Percentiles rank a stretch among this genome's conserved stretches.
Conservation (phyloP, 2,329 filamentous ascomycete genomes). For the Aplosporella prunicola region DNA sequence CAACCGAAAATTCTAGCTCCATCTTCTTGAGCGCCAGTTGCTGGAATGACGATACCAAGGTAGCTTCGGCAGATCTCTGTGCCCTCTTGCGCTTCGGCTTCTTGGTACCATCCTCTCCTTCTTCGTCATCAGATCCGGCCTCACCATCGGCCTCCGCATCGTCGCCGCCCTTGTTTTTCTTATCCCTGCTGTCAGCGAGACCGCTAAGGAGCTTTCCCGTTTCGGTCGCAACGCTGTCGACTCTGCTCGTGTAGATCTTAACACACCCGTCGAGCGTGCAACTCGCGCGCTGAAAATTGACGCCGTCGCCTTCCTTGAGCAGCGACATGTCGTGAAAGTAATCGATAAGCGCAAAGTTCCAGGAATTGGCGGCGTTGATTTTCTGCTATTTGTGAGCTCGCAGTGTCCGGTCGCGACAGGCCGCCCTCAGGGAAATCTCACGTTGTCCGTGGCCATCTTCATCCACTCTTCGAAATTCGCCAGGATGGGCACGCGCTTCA, state of each 20-base stretch:
- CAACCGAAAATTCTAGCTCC: conserved; percentile 90
- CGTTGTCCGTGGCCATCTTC: conserved; percentile 99
- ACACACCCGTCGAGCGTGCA: conserved; percentile 96
- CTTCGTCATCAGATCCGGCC: conserved; percentile 58
- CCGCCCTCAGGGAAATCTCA: conserved; percentile 14
- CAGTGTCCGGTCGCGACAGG: background rate
- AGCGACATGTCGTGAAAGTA: conserved; percentile 99
- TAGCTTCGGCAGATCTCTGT: conserved; percentile 82
- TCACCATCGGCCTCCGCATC: conserved; percentile 28
- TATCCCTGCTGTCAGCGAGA: conserved; percentile 72
- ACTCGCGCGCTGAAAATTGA: conserved; percentile 98
- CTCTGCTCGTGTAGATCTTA: conserved; percentile 97
- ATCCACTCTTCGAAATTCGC: conserved; percentile 99
- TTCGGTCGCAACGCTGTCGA: conserved; percentile 96
- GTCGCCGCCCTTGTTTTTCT: conserved; percentile 34
- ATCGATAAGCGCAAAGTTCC: conserved; percentile 99
- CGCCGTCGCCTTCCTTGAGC: conserved; percentile 87
- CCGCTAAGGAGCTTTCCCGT: conserved; percentile 92
- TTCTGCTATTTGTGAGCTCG: conserved; percentile 26
- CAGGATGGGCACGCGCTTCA: conserved; percentile 86
- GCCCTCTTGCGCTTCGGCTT: conserved; percentile 67
- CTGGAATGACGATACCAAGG: conserved; percentile 77
- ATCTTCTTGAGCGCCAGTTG: conserved; percentile 93
- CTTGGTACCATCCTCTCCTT: conserved; percentile 44
- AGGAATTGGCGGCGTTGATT: conserved; percentile 96